phyloP scores from a whole-genome alignment of 2,329 filamentous ascomycete genomes.

The Knufia petricola region DNA sequence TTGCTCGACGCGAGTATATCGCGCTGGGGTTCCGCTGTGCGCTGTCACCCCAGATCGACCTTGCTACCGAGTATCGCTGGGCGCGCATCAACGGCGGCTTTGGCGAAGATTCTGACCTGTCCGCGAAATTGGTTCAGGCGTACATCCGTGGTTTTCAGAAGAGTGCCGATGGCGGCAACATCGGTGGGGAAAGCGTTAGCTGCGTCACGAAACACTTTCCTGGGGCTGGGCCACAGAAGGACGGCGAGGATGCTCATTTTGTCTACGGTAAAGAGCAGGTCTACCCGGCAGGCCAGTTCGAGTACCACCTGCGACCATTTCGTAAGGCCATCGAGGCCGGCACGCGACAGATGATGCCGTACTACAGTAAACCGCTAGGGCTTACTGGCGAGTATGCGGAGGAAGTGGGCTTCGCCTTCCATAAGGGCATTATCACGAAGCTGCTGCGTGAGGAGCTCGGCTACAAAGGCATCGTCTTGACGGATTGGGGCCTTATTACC shows the following conservation, averaged over 20 bases:
- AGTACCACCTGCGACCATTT: constrained; percentile 22
- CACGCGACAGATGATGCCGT: constrained; percentile 14
- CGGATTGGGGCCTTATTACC: constrained; percentile 46
- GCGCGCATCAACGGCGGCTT: constrained; percentile 38
- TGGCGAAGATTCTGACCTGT: constrained; percentile 34
- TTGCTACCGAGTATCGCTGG: constrained; percentile 45
- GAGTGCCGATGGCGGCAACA: too few relatives aligned
- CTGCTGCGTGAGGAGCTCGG: constrained; percentile 40
- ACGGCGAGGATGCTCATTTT: constrained; percentile 46
- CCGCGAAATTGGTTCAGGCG: constrained; percentile 8
- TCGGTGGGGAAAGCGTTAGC: constrained; percentile 7
- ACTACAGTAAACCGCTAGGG: constrained; percentile 12
- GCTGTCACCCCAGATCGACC: constrained; percentile 43
- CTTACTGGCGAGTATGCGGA: constrained; percentile 1
- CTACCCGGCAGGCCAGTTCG: constrained; percentile 43
- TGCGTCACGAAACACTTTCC: constrained; percentile 48
- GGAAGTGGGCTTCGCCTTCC: constrained; percentile 39
- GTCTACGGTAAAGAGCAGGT: constrained; percentile 43
- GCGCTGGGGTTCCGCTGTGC: constrained; percentile 35
- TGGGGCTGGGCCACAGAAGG: constrained; percentile 40
- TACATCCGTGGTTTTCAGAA: constrained; percentile 13
- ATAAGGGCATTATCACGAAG: constrained; percentile 43
- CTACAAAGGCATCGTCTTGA: constrained; percentile 44
- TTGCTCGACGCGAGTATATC: constrained; percentile 40
- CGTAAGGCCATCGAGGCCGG: constrained; percentile 12